Conservation (phyloP, 2,329 filamentous ascomycete species). For the Purpureocillium lavendulum region DNA sequence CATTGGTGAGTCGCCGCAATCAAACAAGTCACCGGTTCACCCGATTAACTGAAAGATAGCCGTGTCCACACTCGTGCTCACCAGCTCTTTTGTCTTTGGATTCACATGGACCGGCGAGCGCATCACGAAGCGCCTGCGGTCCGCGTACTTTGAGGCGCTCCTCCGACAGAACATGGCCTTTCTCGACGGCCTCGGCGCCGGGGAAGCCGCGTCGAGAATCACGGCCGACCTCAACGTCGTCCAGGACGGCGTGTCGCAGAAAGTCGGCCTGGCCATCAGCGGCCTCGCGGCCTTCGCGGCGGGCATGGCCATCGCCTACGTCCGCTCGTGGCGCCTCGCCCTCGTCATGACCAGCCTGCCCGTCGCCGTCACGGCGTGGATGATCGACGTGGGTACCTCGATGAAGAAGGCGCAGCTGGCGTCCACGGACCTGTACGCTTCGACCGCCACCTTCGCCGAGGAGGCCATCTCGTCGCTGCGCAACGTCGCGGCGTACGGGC, state of each 20-base stretch:
- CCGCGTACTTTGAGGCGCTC: neutral
- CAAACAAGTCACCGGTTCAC: no score
- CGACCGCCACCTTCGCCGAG: neutral
- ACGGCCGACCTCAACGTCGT: conserved; percentile 37
- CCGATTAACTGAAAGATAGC: neutral
- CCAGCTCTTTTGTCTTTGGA: neutral
- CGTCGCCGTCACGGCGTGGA: neutral
- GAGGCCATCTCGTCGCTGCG: neutral
- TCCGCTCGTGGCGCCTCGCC: conserved; percentile 41
- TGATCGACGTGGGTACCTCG: neutral
- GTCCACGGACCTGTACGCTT: neutral
- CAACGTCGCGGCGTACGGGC: neutral
- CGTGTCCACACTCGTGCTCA: neutral
- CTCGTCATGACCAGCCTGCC: conserved; percentile 22
- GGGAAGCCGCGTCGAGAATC: conserved; percentile 26
- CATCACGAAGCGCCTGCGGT: conserved; percentile 1
- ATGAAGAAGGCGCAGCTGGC: neutral
- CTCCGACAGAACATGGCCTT: conserved; percentile 37
- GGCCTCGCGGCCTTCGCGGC: conserved; percentile 30
- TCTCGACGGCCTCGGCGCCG: conserved; percentile 32
- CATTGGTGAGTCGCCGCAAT: neutral
- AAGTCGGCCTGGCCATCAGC: conserved; percentile 33
- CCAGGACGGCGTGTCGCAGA: conserved; percentile 45
- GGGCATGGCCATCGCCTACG: conserved; percentile 40
- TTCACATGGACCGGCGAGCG: conserved; percentile 1